Base-by-base conservation (phyloP, 768 basidiomycete genomes). In the Suillus luteus region DNA sequence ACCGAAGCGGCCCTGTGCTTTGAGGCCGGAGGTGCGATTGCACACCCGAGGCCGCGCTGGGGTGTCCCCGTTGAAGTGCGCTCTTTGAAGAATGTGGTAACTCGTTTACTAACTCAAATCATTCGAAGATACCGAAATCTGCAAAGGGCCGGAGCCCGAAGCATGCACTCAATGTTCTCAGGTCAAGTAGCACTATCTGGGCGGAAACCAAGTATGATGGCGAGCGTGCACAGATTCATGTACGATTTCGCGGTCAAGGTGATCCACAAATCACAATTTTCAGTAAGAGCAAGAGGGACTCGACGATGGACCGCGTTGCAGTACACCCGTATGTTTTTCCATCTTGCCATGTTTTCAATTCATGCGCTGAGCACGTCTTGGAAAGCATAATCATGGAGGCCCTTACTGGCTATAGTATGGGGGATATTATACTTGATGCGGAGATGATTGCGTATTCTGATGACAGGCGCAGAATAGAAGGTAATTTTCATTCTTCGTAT, bases 141-240 rank as follows among this genome's bases (percentile, higher is more conserved):
- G 78, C 81, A 38, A 96, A 95, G 70, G 93, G 89, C 2, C 80
- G 83, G 59, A 80, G 85, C 4, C 85, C 86, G 51, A 67, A 76
- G 12, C 82, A 90, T 58, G 88, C 86, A 19, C 74, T 92, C 54
- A 77, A 81, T 12, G 75, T 72, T 33, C 64, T 77, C 15, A 67
- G 72, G 19, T 65, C 62, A 9, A 63, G 67, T 14, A 63, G 64
- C 31, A 59, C 61, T 51, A 79, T 95, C 10, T 96, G 91, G 86
- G 92, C 90, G 1, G 95, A 98, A 77, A 95, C 88, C 0, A 98
- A 98, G 74, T 96, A 96, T 73, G 95, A 96, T 63, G 95, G 95
- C 11, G 95, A 96, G 75, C 83, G 95, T n/a, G 89, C 94, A 61
- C 95, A 98, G 69, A 93, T 96, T 33, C 95, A 98, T 70, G 84